These are phyloP conservation scores for Thermoascus crustaceus DNA, from an alignment of 2,329 filamentous ascomycete genomes.

Conservation along the genomic window DNA sequence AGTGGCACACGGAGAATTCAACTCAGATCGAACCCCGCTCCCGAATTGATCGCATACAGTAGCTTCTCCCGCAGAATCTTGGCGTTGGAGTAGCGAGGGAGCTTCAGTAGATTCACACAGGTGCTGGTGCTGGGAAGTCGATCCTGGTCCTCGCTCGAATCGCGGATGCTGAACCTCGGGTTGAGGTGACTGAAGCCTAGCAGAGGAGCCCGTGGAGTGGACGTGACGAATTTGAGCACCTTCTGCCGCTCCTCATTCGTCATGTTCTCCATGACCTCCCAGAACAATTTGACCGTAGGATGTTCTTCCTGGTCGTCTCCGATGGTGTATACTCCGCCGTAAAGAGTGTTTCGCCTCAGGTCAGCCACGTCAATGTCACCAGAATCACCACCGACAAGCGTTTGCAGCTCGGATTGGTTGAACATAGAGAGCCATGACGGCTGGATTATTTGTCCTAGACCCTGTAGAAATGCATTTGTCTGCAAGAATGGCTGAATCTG, in stretches of 20 bases:
- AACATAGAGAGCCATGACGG: conserved; percentile 97
- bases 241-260: conserved; percentile 70
- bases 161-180: conserved; percentile 81
- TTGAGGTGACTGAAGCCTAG: conserved; percentile 80
- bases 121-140: conserved; percentile 89
- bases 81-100: conserved; percentile 69
- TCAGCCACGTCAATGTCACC: conserved; percentile 82
- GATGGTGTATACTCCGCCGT: conserved; percentile 79
- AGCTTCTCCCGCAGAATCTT: conserved; percentile 66
- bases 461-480: conserved; percentile 78
- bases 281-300: conserved; percentile 77
- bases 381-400: conserved; percentile 80
- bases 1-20: conserved; percentile 10
- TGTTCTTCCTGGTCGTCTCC: conserved; percentile 87
- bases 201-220: conserved; percentile 80
- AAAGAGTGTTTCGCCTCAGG: conserved; percentile 72
- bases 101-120: conserved; percentile 88
- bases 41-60: conserved; percentile 79
- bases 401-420: conserved; percentile 91
- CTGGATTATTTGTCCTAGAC: conserved; percentile 78
- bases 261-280: conserved; percentile 74
- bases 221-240: conserved; percentile 92
- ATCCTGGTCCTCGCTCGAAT: conserved; percentile 66
- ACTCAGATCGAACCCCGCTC: conserved; percentile 79
- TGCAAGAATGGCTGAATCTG: conserved; percentile 72